A percentile compares a stretch with the other conserved stretches of the same genome.
These are phyloP conservation scores for Backusella psychrophila DNA, from an alignment of 192 early-diverging fungal genomes.

Conservation along the genomic window DNA sequence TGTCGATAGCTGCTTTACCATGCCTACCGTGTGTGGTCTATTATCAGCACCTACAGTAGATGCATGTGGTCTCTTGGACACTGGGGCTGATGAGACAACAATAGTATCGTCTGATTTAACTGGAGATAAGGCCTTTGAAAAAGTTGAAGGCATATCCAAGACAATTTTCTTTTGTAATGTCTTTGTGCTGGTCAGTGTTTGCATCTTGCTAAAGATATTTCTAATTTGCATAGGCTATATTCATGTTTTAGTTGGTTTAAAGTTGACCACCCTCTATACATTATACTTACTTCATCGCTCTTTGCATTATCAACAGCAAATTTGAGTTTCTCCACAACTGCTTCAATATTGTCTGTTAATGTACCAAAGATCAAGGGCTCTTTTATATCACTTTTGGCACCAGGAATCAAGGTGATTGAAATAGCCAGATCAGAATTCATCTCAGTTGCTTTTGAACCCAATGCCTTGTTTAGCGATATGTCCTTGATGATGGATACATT, in stretches of 20 bases:
- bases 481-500: conserved; percentile 30
- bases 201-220: conserved; percentile 9
- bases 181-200: conserved; percentile 2
- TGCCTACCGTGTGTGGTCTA: neutral
- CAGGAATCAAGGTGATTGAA: conserved; percentile 6
- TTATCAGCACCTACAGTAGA: neutral
- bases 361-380: conserved; percentile 27
- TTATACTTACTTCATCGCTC: conserved; percentile 12
- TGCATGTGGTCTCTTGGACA: neutral
- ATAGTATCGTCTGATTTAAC: neutral
- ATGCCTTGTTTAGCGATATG: neutral
- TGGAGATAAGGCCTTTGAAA: neutral
- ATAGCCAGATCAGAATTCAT: conserved; percentile 18
- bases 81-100: neutral
- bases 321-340: conserved; percentile 25
- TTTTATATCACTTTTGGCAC: conserved; percentile 1
- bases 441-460: neutral
- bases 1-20: neutral
- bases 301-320: conserved; percentile 32
- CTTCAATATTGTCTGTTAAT: conserved; percentile 31
- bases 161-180: neutral
- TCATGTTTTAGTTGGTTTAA: too few species aligned
- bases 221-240: conserved; percentile 14
- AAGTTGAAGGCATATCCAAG: conserved; percentile 5
- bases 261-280: neutral